phyloP scores from a whole-genome alignment of 768 basidiomycete genomes.

The Thelephora aurantiotincta region DNA sequence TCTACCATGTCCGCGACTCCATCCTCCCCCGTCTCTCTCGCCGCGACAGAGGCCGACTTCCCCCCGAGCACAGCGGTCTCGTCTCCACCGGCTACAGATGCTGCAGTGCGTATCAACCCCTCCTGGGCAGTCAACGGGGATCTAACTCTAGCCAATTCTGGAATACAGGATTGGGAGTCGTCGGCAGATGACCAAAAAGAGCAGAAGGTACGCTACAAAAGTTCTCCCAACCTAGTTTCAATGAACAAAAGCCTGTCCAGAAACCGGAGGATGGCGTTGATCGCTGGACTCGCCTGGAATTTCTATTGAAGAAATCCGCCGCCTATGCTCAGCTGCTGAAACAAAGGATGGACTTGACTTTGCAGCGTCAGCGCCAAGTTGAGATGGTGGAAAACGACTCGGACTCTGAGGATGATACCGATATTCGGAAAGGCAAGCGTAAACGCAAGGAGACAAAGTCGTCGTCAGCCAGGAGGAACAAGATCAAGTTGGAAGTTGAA shows the following conservation, averaged over 20 bases:
- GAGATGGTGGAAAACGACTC: slow-evolving; percentile 1
- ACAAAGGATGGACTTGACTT: slow-evolving; percentile 57
- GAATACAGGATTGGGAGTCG: neutral
- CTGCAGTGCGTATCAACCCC: neutral
- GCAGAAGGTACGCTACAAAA: neutral
- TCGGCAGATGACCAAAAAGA: neutral
- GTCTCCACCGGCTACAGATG: neutral
- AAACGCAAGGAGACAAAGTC: slow-evolving; percentile 6
- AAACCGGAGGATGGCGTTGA: slow-evolving; percentile 29
- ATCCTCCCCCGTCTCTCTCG: neutral
- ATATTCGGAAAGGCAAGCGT: slow-evolving; percentile 2
- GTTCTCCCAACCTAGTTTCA: neutral
- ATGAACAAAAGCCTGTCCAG: no score
- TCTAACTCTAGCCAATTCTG: neutral
- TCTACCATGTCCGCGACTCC: neutral
- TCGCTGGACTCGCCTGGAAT: slow-evolving; percentile 40
- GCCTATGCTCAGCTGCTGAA: slow-evolving; percentile 63
- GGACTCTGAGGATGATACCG: neutral
- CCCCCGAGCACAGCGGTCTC: neutral
- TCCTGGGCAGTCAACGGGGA: neutral
- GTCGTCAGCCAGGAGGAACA: slow-evolving; percentile 11
- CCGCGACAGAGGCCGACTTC: neutral
- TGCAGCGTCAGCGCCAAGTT: slow-evolving; percentile 8
- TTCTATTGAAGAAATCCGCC: slow-evolving; percentile 61
- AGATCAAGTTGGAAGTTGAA: slow-evolving; percentile 14